These are phyloP conservation scores for Vaccinium vitisidaea DNA, from an alignment of 148 eudicot genomes.

Conservation along the genomic window DNA sequence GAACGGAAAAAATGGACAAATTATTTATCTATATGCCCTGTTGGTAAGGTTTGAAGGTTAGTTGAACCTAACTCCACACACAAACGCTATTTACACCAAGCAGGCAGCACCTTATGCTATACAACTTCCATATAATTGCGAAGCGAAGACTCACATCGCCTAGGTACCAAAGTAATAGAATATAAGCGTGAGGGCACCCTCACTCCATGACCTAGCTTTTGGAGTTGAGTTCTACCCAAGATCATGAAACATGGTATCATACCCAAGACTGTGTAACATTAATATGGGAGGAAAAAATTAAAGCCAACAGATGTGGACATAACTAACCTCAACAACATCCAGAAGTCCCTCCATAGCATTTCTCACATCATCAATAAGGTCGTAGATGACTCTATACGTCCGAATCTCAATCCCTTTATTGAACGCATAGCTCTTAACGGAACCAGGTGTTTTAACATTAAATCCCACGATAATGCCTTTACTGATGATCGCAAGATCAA, in stretches of 20 bases:
- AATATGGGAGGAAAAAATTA: not conserved
- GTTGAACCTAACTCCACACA: slow-evolving; percentile 2
- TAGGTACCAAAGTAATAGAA: too few species aligned
- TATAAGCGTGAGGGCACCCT: too few species aligned
- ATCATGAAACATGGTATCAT: too few species aligned
- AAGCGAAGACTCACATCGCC: not conserved
- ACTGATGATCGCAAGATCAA: slow-evolving; percentile 87
- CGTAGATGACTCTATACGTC: slow-evolving; percentile 77
- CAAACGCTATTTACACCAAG: not conserved
- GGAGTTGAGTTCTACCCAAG: too few species aligned
- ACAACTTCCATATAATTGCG: not conserved
- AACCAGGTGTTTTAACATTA: slow-evolving; percentile 79
- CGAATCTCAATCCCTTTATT: slow-evolving; percentile 80
- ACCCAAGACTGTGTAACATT: too few species aligned
- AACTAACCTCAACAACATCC: slow-evolving; percentile 76
- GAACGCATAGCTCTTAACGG: slow-evolving; percentile 75
- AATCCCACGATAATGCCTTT: slow-evolving; percentile 86
- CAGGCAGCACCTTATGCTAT: not conserved
- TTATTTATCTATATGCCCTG: not conserved
- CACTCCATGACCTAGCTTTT: too few species aligned
- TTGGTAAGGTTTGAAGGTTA: slow-evolving; percentile 1
- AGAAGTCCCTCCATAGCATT: slow-evolving; percentile 96
- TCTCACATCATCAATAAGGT: slow-evolving; percentile 90
- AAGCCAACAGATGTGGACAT: slow-evolving; percentile 20
- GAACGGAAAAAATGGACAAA: not conserved